Base-by-base conservation (phyloP, 169 alveolate genomes). In the Fabrea salina region DNA sequence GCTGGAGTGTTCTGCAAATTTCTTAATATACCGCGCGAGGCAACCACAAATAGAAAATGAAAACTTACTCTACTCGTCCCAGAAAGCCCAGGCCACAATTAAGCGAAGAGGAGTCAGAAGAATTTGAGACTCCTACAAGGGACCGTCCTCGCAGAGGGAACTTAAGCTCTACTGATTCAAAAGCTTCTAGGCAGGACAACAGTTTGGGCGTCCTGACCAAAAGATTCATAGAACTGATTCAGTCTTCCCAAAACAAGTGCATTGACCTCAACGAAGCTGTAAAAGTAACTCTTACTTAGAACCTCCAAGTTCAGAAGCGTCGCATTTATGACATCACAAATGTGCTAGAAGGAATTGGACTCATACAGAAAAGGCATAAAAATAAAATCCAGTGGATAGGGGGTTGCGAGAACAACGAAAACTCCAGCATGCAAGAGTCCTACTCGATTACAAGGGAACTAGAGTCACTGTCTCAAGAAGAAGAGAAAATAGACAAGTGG, bases 241-340 rank as follows among this genome's bases (percentile, higher is more conserved):
- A 87, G 67, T 79, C 82, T 19, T 68, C 86, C 5, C 80, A 84
- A 5, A 82, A 84, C 39, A 41, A 83, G 49, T 79, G 89, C 47
- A 86, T 91, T 1, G 89, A 91, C 66, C 76, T 91, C 39, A 91
- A 91, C 71, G 87, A 85, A 25, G 86, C 92, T n/a, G 33, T 32
- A n/a, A 7, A 53, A 83, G 11, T n/a, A n/a, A n/a, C n/a, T n/a
- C n/a, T n/a, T n/a, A n/a, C n/a, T n/a, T n/a, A n/a, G n/a, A n/a
- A 74, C 43, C 27, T 86, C 82, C 64, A 67, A 16, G 97, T 93
- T 1, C 82, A 90, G 67, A 93, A 92, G 59, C 76, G 97, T 41
- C 80, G 97, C 50, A 91, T 93, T 33, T 93, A 93, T 77, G 97
- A 93, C 61, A 93, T 93, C 43, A 93, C 97, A 7, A 93, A 93